These are phyloP conservation scores for Mortierella sp. DNA, from an alignment of 371 early-diverging fungal genomes.

Conservation along the genomic window DNA sequence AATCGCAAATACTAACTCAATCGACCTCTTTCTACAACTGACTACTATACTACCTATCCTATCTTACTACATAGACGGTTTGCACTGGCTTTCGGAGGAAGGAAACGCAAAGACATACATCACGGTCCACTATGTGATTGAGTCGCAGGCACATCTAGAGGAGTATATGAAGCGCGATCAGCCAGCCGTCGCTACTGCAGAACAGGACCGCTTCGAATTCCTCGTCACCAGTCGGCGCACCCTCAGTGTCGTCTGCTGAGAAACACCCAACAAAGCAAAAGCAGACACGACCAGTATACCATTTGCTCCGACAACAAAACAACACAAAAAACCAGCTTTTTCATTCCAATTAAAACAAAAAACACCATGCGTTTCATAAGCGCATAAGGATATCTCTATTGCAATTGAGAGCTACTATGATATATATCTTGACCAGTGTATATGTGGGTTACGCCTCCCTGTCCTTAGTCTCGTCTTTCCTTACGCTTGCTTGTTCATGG, in stretches of 20 bases:
- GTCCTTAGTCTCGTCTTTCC: background rate
- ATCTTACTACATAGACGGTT: constrained; percentile 47
- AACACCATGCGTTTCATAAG: too few relatives aligned
- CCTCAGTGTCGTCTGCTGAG: constrained; percentile 43
- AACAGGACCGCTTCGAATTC: constrained; percentile 55
- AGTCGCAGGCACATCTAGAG: constrained; percentile 60
- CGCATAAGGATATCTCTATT: too few relatives aligned
- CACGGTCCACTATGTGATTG: constrained; percentile 67
- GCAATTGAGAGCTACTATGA: too few relatives aligned
- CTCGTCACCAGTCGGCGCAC: constrained; percentile 57
- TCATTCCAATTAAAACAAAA: background rate
- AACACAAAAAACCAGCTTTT: background rate
- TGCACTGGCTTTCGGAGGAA: constrained; percentile 67
- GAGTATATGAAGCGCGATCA: constrained; percentile 60
- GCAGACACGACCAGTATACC: background rate
- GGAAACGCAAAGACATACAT: constrained; percentile 64
- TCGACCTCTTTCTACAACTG: background rate
- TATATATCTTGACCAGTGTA: too few relatives aligned
- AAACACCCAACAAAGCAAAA: too few relatives aligned
- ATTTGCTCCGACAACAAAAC: background rate
- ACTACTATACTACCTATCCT: background rate
- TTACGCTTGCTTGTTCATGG: constrained; percentile 32
- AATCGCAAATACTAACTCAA: background rate
- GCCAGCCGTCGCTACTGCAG: constrained; percentile 43
- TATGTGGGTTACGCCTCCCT: background rate